phyloP scores from a whole-genome alignment of 2,329 filamentous ascomycete species.

The Sporothrix humicola region DNA sequence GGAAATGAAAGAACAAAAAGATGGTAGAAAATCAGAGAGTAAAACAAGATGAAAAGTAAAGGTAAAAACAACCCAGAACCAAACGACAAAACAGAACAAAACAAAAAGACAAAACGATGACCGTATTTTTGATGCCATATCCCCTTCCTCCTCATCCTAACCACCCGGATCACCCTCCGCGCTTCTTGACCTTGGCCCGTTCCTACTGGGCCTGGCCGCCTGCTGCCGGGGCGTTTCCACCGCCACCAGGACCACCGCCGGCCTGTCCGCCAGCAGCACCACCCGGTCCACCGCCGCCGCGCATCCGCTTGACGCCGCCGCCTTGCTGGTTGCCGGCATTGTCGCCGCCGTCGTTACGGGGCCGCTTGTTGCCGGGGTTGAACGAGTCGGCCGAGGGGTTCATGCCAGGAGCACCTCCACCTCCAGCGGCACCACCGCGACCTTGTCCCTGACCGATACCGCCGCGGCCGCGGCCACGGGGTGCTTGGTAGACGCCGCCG shows the following conservation, averaged over 20 bases:
- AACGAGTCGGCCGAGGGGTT: slow-evolving; percentile 60
- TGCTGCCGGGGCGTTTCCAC: slow-evolving; percentile 1
- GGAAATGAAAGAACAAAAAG: not conserved
- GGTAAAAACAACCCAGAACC: not conserved
- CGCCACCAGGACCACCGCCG: not conserved
- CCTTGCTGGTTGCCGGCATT: slow-evolving; percentile 39
- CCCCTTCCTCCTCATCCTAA: not conserved
- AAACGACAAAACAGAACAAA: not conserved
- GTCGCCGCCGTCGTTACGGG: slow-evolving; percentile 53
- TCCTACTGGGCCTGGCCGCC: slow-evolving; percentile 24
- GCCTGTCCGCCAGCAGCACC: slow-evolving; percentile 35
- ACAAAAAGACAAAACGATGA: not conserved
- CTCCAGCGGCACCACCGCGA: slow-evolving; percentile 38
- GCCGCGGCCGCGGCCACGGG: slow-evolving; percentile 40
- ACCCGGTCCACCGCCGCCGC: slow-evolving; percentile 43
- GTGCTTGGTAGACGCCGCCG: slow-evolving; percentile 42
- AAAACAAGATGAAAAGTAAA: slow-evolving; percentile 2
- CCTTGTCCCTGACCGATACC: slow-evolving; percentile 38
- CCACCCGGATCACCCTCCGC: not conserved
- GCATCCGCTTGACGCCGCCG: slow-evolving; percentile 48
- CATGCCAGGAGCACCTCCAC: slow-evolving; percentile 48
- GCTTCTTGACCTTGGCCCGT: not conserved
- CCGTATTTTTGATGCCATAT: not conserved
- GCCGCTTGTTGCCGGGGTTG: slow-evolving; percentile 61
- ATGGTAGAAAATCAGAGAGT: not conserved